phyloP scores from a whole-genome alignment of 1,284 basidiomycete species.

The Meira nashicola region DNA sequence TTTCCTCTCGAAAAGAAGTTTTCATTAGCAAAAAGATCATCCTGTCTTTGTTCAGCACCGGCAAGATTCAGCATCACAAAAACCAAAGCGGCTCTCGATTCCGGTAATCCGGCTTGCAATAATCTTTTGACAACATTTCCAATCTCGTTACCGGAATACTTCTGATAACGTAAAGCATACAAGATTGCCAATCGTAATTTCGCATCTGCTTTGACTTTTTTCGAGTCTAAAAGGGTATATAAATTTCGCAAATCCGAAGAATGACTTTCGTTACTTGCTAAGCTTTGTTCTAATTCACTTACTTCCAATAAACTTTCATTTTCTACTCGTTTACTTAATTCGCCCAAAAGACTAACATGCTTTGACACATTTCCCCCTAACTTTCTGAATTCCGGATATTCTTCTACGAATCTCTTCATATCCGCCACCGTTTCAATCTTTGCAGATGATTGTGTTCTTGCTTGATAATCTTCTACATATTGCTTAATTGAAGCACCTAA shows the following conservation, averaged over 20 bases:
- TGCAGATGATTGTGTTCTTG: slow-evolving; percentile 66
- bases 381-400: slow-evolving; percentile 95
- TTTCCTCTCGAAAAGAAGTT: slow-evolving; percentile 90
- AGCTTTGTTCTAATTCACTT: slow-evolving; percentile 91
- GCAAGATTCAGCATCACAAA: slow-evolving; percentile 90
- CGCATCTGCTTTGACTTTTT: slow-evolving; percentile 68
- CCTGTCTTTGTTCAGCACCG: slow-evolving; percentile 91
- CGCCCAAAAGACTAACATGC: slow-evolving; percentile 92
- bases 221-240: slow-evolving; percentile 55
- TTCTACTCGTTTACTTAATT: slow-evolving; percentile 83
- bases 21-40: slow-evolving; percentile 94
- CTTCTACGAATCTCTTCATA: slow-evolving; percentile 73
- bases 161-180: slow-evolving; percentile 92
- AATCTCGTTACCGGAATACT: slow-evolving; percentile 78
- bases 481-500: slow-evolving; percentile 85
- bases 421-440: slow-evolving; percentile 92
- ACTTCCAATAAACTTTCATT: slow-evolving; percentile 71
- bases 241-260: slow-evolving; percentile 67
- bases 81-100: slow-evolving; percentile 84
- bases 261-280: slow-evolving; percentile 82
- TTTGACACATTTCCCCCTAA: slow-evolving; percentile 97
- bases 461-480: slow-evolving; percentile 92
- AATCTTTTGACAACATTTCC: slow-evolving; percentile 75
- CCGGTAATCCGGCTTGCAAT: slow-evolving; percentile 72
- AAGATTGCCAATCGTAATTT: slow-evolving; percentile 91